A percentile compares a stretch with the other conserved stretches of the same genome.
These are phyloP conservation scores for Eucalyptus pauciflora DNA, from an alignment of 345 rosid species.

Conservation along the genomic window DNA sequence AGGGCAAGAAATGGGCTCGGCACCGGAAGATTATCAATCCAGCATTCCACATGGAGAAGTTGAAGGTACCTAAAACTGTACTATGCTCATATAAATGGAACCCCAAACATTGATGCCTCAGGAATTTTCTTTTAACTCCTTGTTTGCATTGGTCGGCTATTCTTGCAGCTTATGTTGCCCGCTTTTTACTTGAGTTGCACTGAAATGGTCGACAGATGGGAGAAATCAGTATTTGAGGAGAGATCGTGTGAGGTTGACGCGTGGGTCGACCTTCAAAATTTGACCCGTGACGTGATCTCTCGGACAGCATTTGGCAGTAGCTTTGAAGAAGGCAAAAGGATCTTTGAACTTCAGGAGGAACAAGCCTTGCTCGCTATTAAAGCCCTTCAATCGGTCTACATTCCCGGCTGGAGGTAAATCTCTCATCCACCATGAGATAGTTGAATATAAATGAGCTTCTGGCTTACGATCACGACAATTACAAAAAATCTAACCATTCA, in stretches of 20 bases:
- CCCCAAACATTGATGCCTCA: background rate
- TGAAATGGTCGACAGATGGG: constrained; percentile 19
- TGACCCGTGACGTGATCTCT: constrained; percentile 28
- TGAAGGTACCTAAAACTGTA: constrained; percentile 23
- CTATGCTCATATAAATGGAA: background rate
- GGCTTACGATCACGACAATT: background rate
- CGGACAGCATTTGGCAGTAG: constrained; percentile 55
- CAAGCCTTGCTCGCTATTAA: constrained; percentile 20
- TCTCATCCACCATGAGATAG: background rate
- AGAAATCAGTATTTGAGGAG: background rate
- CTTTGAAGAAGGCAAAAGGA: constrained; percentile 58
- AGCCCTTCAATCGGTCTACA: constrained; percentile 5
- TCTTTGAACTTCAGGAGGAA: constrained; percentile 39
- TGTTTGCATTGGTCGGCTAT: background rate
- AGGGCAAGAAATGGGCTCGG: constrained; percentile 46
- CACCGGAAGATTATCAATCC: constrained; percentile 40
- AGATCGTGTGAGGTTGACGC: constrained; percentile 1
- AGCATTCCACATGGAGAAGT: constrained; percentile 47
- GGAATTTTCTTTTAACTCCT: background rate
- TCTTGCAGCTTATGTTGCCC: background rate
- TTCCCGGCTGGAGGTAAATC: constrained; percentile 60
- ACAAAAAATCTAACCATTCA: background rate
- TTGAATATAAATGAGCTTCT: background rate
- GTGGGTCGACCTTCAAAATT: constrained; percentile 4
- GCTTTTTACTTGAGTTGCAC: constrained; percentile 4